Conservation (phyloP, 495 filamentous ascomycete species). For the Podospora pseudopauciseta region DNA sequence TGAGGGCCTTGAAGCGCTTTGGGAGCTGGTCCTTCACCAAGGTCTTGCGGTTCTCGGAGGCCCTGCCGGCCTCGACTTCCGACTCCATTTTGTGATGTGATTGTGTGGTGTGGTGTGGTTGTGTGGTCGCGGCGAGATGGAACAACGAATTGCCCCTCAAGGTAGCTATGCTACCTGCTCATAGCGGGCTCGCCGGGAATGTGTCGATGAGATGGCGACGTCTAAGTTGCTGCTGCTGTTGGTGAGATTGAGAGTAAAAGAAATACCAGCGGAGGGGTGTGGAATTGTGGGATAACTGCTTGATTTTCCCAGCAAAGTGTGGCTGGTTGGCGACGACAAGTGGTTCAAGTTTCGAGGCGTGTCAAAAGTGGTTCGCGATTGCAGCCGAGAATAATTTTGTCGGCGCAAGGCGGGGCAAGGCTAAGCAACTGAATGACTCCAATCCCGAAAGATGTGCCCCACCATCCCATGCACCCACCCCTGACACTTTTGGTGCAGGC, state of each 20-base stretch:
- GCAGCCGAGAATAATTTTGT: conserved; percentile 12
- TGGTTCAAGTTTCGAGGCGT: neutral
- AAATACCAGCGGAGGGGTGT: neutral
- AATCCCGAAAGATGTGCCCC: conserved; percentile 16
- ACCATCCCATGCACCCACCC: conserved; percentile 13
- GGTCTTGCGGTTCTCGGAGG: conserved; percentile 61
- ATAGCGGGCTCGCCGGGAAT: conserved; percentile 9
- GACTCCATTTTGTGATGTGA: conserved; percentile 14
- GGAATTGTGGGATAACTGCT: neutral
- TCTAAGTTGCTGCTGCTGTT: neutral
- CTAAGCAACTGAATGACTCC: conserved; percentile 10
- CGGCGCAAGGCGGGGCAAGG: conserved; percentile 17
- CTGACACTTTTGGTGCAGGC: neutral
- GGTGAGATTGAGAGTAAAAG: too few species aligned
- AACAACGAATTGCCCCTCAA: conserved; percentile 6
- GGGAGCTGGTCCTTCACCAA: conserved; percentile 71
- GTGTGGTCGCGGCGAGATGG: neutral
- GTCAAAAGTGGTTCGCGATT: neutral
- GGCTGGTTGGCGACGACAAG: conserved; percentile 2
- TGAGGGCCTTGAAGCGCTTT: conserved; percentile 86
- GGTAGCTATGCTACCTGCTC: conserved; percentile 21
- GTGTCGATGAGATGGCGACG: neutral
- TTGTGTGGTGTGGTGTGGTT: neutral
- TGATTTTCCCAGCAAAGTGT: neutral
- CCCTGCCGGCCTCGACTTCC: conserved; percentile 5